Evolutionary conservation across 805 yeast species (phyloP).

Genomic region (Barnettozyma sp.): DNA sequence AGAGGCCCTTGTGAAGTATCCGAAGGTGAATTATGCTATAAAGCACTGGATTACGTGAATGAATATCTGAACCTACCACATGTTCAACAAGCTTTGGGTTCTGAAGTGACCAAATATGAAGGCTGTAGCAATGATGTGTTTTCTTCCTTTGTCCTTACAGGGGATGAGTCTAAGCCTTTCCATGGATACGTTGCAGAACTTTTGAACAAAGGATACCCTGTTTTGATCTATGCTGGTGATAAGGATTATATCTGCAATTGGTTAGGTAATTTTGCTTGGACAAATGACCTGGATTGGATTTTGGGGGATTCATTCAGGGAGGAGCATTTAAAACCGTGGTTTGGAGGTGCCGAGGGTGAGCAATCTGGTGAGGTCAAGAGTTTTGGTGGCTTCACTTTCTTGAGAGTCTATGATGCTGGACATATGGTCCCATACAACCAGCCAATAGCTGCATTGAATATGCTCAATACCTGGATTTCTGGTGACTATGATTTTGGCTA

Average conservation of each 20-base stretch:
- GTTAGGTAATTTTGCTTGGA: constrained; percentile 86
- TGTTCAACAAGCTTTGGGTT: constrained; percentile 75
- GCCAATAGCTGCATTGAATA: constrained; percentile 61
- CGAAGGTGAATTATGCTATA: constrained; percentile 64
- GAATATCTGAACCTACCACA: constrained; percentile 63
- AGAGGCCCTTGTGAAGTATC: constrained; percentile 68
- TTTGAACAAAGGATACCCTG: constrained; percentile 66
- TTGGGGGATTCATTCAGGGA: constrained; percentile 41
- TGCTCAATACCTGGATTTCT: constrained; percentile 70
- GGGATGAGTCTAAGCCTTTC: constrained; percentile 84
- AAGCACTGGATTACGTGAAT: constrained; percentile 62
- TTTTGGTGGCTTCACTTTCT: constrained; percentile 62
- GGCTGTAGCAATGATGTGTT: constrained; percentile 66
- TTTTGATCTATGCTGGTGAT: constrained; percentile 89
- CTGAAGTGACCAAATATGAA: constrained; percentile 66
- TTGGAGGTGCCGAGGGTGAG: constrained; percentile 28
- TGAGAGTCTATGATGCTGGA: constrained; percentile 76
- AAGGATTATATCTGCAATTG: constrained; percentile 91
- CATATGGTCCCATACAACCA: constrained; percentile 92
- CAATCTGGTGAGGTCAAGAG: constrained; percentile 71
- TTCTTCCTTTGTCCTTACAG: constrained; percentile 63
- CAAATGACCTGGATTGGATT: constrained; percentile 61
- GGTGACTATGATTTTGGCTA: constrained; percentile 32
- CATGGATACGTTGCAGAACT: constrained; percentile 65
- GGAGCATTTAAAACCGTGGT: constrained; percentile 38